phyloP scores from a whole-genome alignment of 768 basidiomycete genomes.

The Leucocoprinus birnbaumii region DNA sequence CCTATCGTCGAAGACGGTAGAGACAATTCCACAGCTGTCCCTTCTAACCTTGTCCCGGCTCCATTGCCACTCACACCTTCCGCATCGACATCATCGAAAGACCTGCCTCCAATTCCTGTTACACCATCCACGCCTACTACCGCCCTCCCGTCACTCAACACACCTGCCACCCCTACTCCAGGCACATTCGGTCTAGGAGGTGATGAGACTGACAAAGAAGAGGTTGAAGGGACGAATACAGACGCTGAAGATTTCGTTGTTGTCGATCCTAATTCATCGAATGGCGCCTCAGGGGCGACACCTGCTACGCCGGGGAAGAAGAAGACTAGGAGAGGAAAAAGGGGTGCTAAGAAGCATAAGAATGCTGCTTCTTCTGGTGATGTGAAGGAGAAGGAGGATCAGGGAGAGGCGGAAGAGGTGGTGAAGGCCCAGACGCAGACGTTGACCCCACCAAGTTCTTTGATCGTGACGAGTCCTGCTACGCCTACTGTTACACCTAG shows the following conservation, averaged over 20 bases:
- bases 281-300: neutral
- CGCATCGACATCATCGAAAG: too few species aligned
- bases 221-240: slow-evolving; percentile 15
- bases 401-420: slow-evolving; percentile 20
- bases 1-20: too few species aligned
- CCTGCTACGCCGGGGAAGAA: slow-evolving; percentile 38
- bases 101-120: too few species aligned
- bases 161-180: neutral
- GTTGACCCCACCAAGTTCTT: slow-evolving; percentile 18
- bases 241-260: slow-evolving; percentile 24
- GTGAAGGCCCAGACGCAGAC: slow-evolving; percentile 27
- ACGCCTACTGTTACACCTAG: slow-evolving; percentile 22
- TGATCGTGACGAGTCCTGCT: slow-evolving; percentile 21
- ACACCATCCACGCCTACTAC: too few species aligned
- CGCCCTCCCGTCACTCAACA: too few species aligned
- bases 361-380: slow-evolving; percentile 19
- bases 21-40: too few species aligned
- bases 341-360: slow-evolving; percentile 52
- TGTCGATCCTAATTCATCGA: slow-evolving; percentile 13
- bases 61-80: too few species aligned
- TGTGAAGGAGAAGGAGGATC: slow-evolving; percentile 16
- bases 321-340: slow-evolving; percentile 45
- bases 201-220: slow-evolving; percentile 62
- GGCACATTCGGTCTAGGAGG: slow-evolving; percentile 25
- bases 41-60: too few species aligned